Evolutionary conservation across 78 protist species (phyloP).

Genomic region (Isochrysis galbana): DNA sequence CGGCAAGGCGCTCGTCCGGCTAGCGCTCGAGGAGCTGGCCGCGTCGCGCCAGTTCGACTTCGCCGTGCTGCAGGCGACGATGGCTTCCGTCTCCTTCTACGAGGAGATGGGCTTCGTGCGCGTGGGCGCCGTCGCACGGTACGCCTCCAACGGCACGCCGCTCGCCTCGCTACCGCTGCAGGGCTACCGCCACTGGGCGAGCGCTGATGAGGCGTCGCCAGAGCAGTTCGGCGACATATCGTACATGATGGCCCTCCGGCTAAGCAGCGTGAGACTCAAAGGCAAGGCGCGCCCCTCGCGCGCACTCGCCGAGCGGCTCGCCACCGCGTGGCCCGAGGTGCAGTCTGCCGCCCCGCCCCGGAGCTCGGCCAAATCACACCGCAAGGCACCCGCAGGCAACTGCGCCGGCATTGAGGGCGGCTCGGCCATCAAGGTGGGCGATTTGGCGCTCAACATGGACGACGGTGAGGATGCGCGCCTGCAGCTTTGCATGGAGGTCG

Average conservation of each 20-base stretch:
- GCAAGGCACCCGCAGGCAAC: not conserved
- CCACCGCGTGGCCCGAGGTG: not conserved
- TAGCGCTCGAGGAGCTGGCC: not conserved
- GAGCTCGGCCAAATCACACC: not conserved
- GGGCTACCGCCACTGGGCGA: slow-evolving; percentile 18
- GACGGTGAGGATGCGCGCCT: not conserved
- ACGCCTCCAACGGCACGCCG: not conserved
- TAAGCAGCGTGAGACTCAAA: not conserved
- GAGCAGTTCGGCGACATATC: slow-evolving; percentile 7
- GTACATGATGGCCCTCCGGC: slow-evolving; percentile 1
- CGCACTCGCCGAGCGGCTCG: not conserved
- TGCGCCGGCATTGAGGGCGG: not conserved
- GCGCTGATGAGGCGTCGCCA: not conserved
- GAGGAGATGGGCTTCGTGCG: not conserved
- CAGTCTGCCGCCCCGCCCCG: too few species aligned
- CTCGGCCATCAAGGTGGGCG: not conserved
- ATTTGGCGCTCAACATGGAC: not conserved
- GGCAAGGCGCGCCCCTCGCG: not conserved
- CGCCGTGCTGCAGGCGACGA: slow-evolving; percentile 15
- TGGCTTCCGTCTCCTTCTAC: not conserved
- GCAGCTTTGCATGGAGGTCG: not conserved
- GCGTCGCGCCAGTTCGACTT: not conserved
- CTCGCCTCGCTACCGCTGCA: not conserved
- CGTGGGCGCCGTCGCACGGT: slow-evolving; percentile 1
- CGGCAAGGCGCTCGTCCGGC: not conserved